These are phyloP conservation scores for Hamiltosporidium tvaerminnensis DNA, from an alignment of 371 early-diverging fungal genomes.

Conservation along the genomic window DNA sequence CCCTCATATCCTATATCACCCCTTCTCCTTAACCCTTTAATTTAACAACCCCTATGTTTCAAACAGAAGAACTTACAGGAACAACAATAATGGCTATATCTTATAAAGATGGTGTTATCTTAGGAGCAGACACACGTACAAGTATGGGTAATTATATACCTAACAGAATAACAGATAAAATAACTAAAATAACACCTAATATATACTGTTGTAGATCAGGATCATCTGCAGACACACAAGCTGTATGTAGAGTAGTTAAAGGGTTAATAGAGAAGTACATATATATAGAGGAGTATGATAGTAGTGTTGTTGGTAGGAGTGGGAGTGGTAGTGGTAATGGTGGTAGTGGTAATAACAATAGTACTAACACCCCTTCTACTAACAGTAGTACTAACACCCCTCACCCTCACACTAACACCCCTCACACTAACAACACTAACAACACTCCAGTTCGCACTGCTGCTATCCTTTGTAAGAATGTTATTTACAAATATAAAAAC, in stretches of 20 bases:
- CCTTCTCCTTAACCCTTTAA: no score
- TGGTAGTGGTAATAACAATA: not conserved
- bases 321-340: not conserved
- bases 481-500: conserved; percentile 75
- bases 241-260: conserved; percentile 77
- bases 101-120: conserved; percentile 77
- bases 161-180: conserved; percentile 78
- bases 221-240: conserved; percentile 94
- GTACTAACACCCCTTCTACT: no score
- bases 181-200: conserved; percentile 76
- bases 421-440: conserved; percentile 66
- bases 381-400: not conserved
- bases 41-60: no score
- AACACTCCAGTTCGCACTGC: conserved; percentile 69
- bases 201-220: conserved; percentile 95
- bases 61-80: conserved; percentile 40
- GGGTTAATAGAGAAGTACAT: conserved; percentile 57
- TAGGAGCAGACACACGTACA: conserved; percentile 93
- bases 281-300: conserved; percentile 53
- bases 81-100: conserved; percentile 96
- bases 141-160: conserved; percentile 84
- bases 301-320: conserved; percentile 63
- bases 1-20: conserved; percentile 29
- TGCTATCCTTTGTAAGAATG: conserved; percentile 72
- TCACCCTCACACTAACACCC: conserved; percentile 50